A percentile compares a stretch with the other conserved stretches of the same genome.
Conservation (phyloP, 116 monocot genomes). For the Trichopus zeylanicus region DNA sequence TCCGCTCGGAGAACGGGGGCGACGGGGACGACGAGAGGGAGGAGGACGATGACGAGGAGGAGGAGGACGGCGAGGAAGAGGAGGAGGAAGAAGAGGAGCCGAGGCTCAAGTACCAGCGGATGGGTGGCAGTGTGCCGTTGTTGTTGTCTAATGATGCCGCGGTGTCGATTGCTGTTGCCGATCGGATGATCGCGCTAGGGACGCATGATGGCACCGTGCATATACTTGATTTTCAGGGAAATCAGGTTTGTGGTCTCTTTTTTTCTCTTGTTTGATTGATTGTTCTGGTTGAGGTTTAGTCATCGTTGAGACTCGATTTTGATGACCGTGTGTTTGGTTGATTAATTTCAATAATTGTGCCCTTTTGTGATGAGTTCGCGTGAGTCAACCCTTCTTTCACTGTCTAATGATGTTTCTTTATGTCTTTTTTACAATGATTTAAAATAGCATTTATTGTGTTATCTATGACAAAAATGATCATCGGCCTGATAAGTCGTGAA, state of each 20-base stretch:
- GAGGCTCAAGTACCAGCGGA: slow-evolving; percentile 93
- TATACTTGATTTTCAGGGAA: slow-evolving; percentile 98
- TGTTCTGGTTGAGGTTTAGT: not conserved
- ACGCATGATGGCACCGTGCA: slow-evolving; percentile 91
- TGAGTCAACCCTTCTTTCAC: too few relatives aligned
- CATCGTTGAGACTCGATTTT: not conserved
- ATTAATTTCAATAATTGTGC: too few relatives aligned
- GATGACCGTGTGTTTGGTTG: too few relatives aligned
- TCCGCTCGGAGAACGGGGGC: slow-evolving; percentile 51
- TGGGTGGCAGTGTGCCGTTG: slow-evolving; percentile 84
- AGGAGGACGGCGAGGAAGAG: slow-evolving; percentile 40
- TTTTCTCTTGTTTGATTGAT: not conserved
- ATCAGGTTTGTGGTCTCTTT: slow-evolving; percentile 53
- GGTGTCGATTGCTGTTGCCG: slow-evolving; percentile 72
- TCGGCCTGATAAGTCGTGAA: too few relatives aligned
- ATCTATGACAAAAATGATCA: too few relatives aligned
- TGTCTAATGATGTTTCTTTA: too few relatives aligned
- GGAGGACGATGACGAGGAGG: slow-evolving; percentile 54
- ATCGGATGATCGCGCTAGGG: slow-evolving; percentile 96
- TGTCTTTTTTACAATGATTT: too few relatives aligned
- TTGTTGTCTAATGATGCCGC: slow-evolving; percentile 79
- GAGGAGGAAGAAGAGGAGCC: slow-evolving; percentile 87
- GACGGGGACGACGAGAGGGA: slow-evolving; percentile 67
- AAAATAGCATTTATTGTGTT: too few relatives aligned
- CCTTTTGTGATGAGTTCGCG: too few relatives aligned